Evolutionary conservation across 768 basidiomycete species (phyloP).

Genomic region (Terana coerulea): DNA sequence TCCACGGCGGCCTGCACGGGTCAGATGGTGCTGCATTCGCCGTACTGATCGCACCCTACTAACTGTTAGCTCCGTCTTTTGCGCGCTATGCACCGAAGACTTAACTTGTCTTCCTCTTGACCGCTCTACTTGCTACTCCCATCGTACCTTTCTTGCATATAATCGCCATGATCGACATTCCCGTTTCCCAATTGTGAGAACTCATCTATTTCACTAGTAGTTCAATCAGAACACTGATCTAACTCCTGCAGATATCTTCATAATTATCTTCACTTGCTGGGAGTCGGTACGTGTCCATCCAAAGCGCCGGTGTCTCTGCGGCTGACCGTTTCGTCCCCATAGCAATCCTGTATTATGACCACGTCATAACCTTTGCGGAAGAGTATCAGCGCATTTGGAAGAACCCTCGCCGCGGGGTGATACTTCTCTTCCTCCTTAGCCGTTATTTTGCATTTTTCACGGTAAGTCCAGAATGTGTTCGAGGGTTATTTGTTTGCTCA

Average conservation of each 20-base stretch:
- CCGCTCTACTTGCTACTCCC: no score
- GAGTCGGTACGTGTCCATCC: slow-evolving; percentile 2
- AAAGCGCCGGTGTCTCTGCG: neutral
- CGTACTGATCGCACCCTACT: no score
- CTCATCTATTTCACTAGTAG: neutral
- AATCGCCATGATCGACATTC: neutral
- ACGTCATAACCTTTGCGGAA: slow-evolving; percentile 11
- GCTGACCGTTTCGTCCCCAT: no score
- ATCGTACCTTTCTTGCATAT: no score
- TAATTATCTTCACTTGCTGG: slow-evolving; percentile 3
- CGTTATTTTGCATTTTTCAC: slow-evolving; percentile 20
- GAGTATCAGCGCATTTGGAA: slow-evolving; percentile 21
- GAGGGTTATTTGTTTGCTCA: no score
- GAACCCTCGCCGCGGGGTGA: slow-evolving; percentile 13
- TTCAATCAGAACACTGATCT: neutral
- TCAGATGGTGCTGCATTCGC: no score
- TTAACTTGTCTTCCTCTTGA: no score
- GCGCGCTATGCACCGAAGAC: no score
- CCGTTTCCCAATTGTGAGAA: neutral
- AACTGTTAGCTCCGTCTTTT: no score
- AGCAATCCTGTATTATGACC: slow-evolving; percentile 14
- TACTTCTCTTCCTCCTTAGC: slow-evolving; percentile 20
- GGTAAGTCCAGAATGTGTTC: no score
- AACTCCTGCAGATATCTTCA: neutral
- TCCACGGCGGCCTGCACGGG: no score